Conservation (phyloP, 106 monocot genomes). For the Iris macrosiphon region DNA sequence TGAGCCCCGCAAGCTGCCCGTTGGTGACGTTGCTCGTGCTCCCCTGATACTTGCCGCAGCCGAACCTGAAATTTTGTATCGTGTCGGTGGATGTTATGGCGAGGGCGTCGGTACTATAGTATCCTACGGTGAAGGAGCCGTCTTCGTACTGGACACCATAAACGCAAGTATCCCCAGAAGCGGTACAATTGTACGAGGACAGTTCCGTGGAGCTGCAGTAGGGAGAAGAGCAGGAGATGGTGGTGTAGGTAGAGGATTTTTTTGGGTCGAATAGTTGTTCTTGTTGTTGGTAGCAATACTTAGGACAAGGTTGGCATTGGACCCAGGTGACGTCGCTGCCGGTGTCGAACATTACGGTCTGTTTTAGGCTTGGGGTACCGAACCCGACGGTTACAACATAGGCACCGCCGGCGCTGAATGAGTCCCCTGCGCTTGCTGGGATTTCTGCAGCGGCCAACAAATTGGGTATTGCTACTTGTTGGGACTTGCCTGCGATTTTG, state of each 20-base stretch:
- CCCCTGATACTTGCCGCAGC: conserved; percentile 36
- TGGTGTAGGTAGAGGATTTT: conserved; percentile 6
- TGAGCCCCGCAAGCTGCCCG: conserved; percentile 14
- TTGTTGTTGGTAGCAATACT: conserved; percentile 10
- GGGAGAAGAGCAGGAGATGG: conserved; percentile 20
- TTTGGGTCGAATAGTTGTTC: conserved; percentile 11
- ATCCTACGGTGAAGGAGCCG: conserved; percentile 10
- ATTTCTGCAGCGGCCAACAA: neutral
- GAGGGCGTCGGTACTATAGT: conserved; percentile 16
- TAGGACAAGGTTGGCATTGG: conserved; percentile 9
- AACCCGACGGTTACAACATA: conserved; percentile 10
- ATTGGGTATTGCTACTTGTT: no score
- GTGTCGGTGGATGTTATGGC: conserved; percentile 7
- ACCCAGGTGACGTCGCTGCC: conserved; percentile 25
- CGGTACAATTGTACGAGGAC: no score
- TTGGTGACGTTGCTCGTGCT: no score
- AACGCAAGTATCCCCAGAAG: conserved; percentile 14
- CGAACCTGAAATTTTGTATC: conserved; percentile 22
- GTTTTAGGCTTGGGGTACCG: conserved; percentile 8
- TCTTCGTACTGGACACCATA: conserved; percentile 29
- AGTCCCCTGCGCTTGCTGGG: conserved; percentile 2
- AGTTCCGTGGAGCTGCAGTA: conserved; percentile 11
- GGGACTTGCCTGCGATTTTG: neutral
- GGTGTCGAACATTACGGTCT: conserved; percentile 16
- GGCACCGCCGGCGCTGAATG: conserved; percentile 4